These are phyloP conservation scores for Auricularia sp. DNA, from an alignment of 768 basidiomycete species.

Conservation along the genomic window DNA sequence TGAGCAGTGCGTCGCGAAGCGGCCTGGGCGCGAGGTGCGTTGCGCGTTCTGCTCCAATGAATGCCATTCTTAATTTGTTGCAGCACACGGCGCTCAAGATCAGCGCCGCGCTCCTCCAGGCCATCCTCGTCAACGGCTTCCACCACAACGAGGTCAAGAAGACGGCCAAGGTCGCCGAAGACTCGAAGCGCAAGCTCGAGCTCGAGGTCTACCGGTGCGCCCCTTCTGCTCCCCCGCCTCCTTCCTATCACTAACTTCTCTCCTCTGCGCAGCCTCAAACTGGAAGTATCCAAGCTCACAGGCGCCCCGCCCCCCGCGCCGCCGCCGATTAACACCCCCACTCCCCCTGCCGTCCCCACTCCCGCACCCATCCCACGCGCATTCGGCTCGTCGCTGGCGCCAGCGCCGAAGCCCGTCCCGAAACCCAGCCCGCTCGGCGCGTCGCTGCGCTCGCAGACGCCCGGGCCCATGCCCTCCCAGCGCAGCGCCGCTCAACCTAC, in stretches of 20 bases:
- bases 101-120: conserved; percentile 67
- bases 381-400: neutral
- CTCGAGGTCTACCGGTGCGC: conserved; percentile 63
- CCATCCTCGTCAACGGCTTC: conserved; percentile 73
- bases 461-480: neutral
- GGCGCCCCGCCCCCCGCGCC: neutral
- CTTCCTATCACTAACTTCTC: neutral
- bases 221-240: neutral
- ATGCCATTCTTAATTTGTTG: conserved; percentile 1
- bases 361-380: neutral
- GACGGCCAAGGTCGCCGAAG: conserved; percentile 56
- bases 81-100: conserved; percentile 61
- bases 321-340: neutral
- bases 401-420: neutral
- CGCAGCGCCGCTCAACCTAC: no score
- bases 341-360: neutral
- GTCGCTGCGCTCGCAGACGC: neutral
- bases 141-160: conserved; percentile 71
- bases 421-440: neutral
- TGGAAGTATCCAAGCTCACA: neutral
- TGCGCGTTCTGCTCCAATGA: conserved; percentile 9
- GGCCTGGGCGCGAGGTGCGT: conserved; percentile 51
- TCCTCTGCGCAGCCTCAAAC: neutral
- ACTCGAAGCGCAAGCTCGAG: conserved; percentile 54
- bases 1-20: conserved; percentile 57